phyloP scores from a whole-genome alignment of 345 rosid genomes.

The Ailanthus altissimus region DNA sequence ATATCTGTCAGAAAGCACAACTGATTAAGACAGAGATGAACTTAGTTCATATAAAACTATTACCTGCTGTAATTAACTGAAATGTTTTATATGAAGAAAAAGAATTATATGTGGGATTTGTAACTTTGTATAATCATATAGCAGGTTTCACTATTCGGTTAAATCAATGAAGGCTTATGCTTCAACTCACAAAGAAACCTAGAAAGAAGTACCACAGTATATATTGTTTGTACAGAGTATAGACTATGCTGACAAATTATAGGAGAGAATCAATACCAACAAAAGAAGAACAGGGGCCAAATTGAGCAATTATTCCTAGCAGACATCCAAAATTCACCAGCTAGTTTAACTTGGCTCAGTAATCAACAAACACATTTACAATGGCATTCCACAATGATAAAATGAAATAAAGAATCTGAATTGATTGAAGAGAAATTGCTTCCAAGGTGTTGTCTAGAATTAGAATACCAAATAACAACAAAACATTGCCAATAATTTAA shows the following conservation, averaged over 20 bases:
- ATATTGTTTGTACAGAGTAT: background rate
- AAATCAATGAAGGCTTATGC: background rate
- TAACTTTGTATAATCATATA: background rate
- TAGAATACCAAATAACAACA: slow-evolving; percentile 2
- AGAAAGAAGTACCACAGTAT: background rate
- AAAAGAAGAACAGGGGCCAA: background rate
- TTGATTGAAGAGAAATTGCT: background rate
- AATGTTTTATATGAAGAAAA: slow-evolving; percentile 6
- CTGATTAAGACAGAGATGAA: background rate
- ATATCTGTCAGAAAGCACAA: background rate
- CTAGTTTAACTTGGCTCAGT: background rate
- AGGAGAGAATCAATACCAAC: background rate
- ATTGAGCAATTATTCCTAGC: background rate
- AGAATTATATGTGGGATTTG: background rate
- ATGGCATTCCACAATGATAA: background rate
- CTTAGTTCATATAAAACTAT: background rate
- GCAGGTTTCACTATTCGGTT: background rate
- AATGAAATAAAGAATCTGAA: background rate
- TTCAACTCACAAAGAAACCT: background rate
- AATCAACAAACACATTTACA: slow-evolving; percentile 2
- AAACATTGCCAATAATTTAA: background rate
- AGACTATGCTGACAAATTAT: background rate
- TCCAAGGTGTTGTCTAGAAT: background rate
- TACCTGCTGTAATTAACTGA: background rate
- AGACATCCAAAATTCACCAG: background rate